These are phyloP conservation scores for Gossypium aridum DNA, from an alignment of 441 rosid genomes.

Conservation along the genomic window DNA sequence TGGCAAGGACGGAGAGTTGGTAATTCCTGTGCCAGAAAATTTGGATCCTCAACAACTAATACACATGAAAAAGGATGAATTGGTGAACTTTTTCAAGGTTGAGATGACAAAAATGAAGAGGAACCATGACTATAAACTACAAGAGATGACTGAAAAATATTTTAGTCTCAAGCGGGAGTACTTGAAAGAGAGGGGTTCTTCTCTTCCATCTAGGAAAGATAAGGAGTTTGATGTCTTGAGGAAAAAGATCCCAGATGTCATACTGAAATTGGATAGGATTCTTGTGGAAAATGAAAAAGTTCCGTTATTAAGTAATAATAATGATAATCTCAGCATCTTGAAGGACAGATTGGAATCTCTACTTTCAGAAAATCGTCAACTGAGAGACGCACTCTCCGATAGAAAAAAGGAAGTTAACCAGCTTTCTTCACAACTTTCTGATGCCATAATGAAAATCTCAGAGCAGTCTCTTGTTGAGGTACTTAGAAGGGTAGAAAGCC, in stretches of 20 bases:
- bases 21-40: constrained; percentile 43
- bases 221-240: constrained; percentile 65
- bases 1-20: constrained; percentile 58
- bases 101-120: constrained; percentile 90
- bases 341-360: constrained; percentile 50
- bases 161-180: constrained; percentile 56
- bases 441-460: constrained; percentile 38
- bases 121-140: constrained; percentile 54
- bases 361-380: constrained; percentile 40
- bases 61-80: constrained; percentile 38
- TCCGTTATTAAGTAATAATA: constrained; percentile 28
- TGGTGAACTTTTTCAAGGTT: constrained; percentile 46
- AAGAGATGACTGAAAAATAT: constrained; percentile 52
- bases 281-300: constrained; percentile 46
- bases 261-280: constrained; percentile 52
- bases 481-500: constrained; percentile 30
- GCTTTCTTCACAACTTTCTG: constrained; percentile 44
- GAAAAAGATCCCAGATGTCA: constrained; percentile 66
- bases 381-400: constrained; percentile 39
- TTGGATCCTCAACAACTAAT: constrained; percentile 35
- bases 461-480: constrained; percentile 38
- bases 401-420: constrained; percentile 35
- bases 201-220: constrained; percentile 51
- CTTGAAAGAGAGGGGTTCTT: constrained; percentile 53
- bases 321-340: constrained; percentile 32